A percentile compares a stretch with the other conserved stretches of the same genome.
phyloP scores from a whole-genome alignment of 257 asterid species.

The Solanum dulcamara region DNA sequence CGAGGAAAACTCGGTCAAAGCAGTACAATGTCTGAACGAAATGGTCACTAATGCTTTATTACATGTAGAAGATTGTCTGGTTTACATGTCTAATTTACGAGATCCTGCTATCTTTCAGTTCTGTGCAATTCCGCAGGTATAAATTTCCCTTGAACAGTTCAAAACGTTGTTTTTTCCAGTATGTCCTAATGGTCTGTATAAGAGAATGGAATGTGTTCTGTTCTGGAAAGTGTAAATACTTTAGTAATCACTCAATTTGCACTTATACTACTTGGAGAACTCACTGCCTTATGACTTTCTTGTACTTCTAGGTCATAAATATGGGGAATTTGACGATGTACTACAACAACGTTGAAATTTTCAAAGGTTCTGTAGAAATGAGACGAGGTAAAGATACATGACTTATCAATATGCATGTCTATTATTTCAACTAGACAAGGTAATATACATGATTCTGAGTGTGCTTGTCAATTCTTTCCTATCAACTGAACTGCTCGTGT shows the following conservation, averaged over 20 bases:
- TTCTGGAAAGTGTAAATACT: too few relatives aligned
- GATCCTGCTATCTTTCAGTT: constrained; percentile 82
- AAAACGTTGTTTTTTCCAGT: neutral
- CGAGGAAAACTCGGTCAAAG: constrained; percentile 75
- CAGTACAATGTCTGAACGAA: constrained; percentile 88
- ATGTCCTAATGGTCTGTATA: neutral
- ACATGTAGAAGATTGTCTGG: constrained; percentile 70
- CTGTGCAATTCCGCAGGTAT: constrained; percentile 96
- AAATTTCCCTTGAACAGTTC: neutral
- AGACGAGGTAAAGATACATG: constrained; percentile 56
- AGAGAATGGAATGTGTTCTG: neutral
- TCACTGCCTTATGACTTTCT: neutral
- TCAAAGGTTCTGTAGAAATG: constrained; percentile 89
- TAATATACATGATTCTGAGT: too few relatives aligned
- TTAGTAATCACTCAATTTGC: neutral
- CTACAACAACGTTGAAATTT: constrained; percentile 80
- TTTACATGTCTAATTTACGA: constrained; percentile 48
- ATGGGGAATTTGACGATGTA: constrained; percentile 83
- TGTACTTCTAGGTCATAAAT: constrained; percentile 61
- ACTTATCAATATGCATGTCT: neutral
- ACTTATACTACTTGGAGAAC: neutral
- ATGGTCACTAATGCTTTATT: constrained; percentile 84
- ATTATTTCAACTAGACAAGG: neutral
- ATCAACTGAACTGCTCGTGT: neutral
- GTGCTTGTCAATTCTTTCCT: neutral